These are phyloP conservation scores for Fragaria nilgerrensis DNA, from an alignment of 306 rosid genomes.

Conservation along the genomic window DNA sequence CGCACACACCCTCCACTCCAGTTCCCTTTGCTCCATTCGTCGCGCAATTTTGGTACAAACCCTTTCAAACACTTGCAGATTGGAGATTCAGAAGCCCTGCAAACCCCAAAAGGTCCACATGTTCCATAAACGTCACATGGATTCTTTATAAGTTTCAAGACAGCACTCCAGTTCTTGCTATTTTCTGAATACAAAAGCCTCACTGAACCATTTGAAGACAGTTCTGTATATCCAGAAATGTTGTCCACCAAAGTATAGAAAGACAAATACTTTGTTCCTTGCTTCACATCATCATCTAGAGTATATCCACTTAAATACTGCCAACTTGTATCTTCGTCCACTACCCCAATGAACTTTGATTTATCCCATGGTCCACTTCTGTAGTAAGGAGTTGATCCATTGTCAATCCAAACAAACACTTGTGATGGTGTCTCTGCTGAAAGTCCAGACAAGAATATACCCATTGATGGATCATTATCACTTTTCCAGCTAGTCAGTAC, in stretches of 20 bases:
- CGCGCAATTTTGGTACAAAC: background rate
- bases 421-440: slow-evolving; percentile 35
- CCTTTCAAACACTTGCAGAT: background rate
- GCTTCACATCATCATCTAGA: slow-evolving; percentile 19
- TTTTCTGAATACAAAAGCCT: background rate
- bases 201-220: slow-evolving; percentile 32
- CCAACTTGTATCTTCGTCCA: slow-evolving; percentile 16
- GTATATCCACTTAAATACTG: slow-evolving; percentile 32
- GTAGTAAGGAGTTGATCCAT: slow-evolving; percentile 41
- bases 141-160: background rate
- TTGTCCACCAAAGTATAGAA: slow-evolving; percentile 1
- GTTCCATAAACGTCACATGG: slow-evolving; percentile 15
- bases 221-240: background rate
- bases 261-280: slow-evolving; percentile 29
- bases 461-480: slow-evolving; percentile 38
- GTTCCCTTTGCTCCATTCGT: background rate
- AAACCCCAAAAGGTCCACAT: slow-evolving; percentile 5
- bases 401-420: slow-evolving; percentile 30
- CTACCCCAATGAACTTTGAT: slow-evolving; percentile 38
- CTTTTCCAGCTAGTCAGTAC: slow-evolving; percentile 40
- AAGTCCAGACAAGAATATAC: slow-evolving; percentile 24
- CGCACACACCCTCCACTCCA: background rate
- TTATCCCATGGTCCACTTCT: slow-evolving; percentile 57
- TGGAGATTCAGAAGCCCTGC: background rate
- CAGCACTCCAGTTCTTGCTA: slow-evolving; percentile 2